Percentiles rank a stretch among this genome's conserved stretches.
Conservation (phyloP, 2,329 filamentous ascomycete genomes). For the Phyllosticta ampelicida region DNA sequence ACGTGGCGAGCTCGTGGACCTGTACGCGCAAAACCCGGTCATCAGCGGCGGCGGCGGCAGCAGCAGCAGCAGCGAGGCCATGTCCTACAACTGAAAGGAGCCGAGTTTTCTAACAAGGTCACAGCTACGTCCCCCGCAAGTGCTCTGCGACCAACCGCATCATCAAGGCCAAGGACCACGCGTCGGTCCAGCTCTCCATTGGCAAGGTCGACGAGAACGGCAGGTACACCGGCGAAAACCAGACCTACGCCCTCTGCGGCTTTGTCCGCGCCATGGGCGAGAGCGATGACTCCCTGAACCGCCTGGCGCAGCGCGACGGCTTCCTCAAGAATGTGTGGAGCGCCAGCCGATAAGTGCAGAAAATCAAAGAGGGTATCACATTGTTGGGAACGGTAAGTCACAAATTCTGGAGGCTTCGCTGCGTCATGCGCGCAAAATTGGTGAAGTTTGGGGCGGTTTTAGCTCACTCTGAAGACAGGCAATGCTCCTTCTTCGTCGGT, state of each 20-base stretch:
- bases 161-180: slow-evolving; percentile 99
- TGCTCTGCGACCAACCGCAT: slow-evolving; percentile 99
- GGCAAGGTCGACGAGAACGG: slow-evolving; percentile 99
- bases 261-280: slow-evolving; percentile 98
- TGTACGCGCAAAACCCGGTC: slow-evolving; percentile 40
- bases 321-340: slow-evolving; percentile 97
- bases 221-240: slow-evolving; percentile 92
- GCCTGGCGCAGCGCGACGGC: slow-evolving; percentile 89
- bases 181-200: slow-evolving; percentile 91
- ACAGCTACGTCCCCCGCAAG: slow-evolving; percentile 95
- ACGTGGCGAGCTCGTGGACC: slow-evolving; percentile 98
- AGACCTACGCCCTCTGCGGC: slow-evolving; percentile 92
- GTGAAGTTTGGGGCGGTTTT: background rate
- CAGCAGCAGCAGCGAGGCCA: background rate
- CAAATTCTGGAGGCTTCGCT: background rate
- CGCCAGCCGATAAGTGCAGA: slow-evolving; percentile 45
- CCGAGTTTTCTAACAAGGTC: slow-evolving; percentile 10
- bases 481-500: slow-evolving; percentile 10
- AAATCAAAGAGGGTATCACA: slow-evolving; percentile 2
- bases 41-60: slow-evolving; percentile 19
- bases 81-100: background rate
- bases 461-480: background rate
- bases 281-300: slow-evolving; percentile 93
- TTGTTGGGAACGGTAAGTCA: slow-evolving; percentile 8
- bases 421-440: too few relatives aligned